These are phyloP conservation scores for Exserohilum turcica DNA, from an alignment of 2,329 filamentous ascomycete species.

Conservation along the genomic window DNA sequence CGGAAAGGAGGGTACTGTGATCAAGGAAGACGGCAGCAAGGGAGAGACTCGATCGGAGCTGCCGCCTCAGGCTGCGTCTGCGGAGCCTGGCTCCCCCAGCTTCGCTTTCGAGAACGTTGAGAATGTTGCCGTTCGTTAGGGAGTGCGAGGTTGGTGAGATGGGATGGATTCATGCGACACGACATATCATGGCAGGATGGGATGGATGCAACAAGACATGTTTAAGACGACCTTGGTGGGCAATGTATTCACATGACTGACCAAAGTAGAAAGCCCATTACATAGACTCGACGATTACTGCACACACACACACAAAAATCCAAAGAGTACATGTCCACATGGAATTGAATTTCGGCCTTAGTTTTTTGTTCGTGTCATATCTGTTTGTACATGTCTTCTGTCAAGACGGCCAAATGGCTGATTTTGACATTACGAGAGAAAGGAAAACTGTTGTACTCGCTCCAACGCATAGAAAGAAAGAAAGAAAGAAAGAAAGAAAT, in stretches of 20 bases:
- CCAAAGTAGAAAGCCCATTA: not conserved
- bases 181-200: not conserved
- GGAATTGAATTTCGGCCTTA: no score
- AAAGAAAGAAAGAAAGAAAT: not conserved
- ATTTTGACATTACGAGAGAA: not conserved
- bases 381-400: not conserved
- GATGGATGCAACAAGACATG: not conserved
- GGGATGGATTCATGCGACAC: not conserved
- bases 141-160: not conserved
- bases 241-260: no score
- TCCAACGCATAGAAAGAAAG: no score
- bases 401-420: not conserved
- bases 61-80: conserved; percentile 68
- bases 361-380: not conserved
- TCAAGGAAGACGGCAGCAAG: conserved; percentile 58
- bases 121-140: conserved; percentile 30
- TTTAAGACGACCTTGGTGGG: not conserved
- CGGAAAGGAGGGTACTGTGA: conserved; percentile 65
- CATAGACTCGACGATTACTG: not conserved
- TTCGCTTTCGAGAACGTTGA: conserved; percentile 84
- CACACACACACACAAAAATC: no score
- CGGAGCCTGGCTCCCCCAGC: conserved; percentile 79
- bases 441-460: not conserved
- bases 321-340: not conserved
- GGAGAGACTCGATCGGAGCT: conserved; percentile 65